Evolutionary conservation across 768 basidiomycete genomes (phyloP).

Genomic region (Mrakia gelida): DNA sequence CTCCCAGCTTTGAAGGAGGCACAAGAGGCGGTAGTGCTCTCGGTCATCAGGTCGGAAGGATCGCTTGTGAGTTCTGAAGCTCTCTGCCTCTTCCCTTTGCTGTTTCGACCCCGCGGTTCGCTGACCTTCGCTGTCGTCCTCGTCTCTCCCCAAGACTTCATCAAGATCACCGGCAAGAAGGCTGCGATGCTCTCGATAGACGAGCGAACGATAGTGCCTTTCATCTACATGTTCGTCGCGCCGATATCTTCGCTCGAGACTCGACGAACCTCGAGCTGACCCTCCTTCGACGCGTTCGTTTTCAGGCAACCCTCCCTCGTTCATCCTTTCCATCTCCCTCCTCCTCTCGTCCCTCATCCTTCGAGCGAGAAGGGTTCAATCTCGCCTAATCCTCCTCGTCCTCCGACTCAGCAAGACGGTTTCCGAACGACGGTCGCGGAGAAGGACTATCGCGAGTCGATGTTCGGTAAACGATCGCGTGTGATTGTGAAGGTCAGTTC

Average conservation of each 20-base stretch:
- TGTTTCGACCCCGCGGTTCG: background rate
- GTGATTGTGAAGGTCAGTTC: background rate
- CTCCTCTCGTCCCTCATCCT: background rate
- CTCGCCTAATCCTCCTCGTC: background rate
- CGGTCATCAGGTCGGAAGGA: constrained; percentile 16
- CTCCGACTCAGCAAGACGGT: background rate
- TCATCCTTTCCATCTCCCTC: background rate
- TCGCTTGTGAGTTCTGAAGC: background rate
- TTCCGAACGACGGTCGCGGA: background rate
- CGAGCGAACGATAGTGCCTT: constrained; percentile 10
- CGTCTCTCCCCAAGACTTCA: background rate
- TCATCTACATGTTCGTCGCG: constrained; percentile 8
- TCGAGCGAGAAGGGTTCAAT: background rate
- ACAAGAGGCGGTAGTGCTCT: background rate
- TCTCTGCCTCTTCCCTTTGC: background rate
- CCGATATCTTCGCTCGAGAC: background rate
- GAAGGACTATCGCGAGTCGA: background rate
- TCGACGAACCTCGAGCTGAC: background rate
- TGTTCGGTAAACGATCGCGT: background rate
- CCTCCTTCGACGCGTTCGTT: background rate
- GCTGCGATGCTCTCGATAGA: background rate
- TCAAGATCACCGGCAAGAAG: constrained; percentile 11
- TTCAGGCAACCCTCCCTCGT: background rate
- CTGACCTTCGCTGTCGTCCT: background rate
- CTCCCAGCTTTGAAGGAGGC: constrained; percentile 12